Percentiles rank a stretch among this genome's conserved stretches.
These are phyloP conservation scores for Eimeria brunetti DNA, from an alignment of 169 alveolate genomes.

Conservation along the genomic window DNA sequence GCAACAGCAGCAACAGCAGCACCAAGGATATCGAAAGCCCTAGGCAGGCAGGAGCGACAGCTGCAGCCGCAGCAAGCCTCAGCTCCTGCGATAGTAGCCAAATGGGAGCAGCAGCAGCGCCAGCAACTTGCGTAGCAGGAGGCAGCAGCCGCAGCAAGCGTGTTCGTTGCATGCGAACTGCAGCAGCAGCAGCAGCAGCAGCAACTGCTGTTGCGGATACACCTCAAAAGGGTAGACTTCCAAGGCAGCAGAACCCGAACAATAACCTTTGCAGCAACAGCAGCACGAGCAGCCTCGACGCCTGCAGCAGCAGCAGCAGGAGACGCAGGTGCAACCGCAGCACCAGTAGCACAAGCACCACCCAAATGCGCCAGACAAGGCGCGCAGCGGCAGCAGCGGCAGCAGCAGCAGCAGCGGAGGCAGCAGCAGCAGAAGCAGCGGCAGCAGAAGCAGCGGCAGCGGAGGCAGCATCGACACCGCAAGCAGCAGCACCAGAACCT, in stretches of 20 bases:
- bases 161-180: neutral
- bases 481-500: slow-evolving; percentile 11
- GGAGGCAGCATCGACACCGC: neutral
- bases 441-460: slow-evolving; percentile 13
- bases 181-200: slow-evolving; percentile 21
- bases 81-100: neutral
- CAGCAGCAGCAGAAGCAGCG: neutral
- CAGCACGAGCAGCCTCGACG: slow-evolving; percentile 20
- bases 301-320: slow-evolving; percentile 52
- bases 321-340: neutral
- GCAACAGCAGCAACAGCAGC: slow-evolving; percentile 27
- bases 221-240: slow-evolving; percentile 5
- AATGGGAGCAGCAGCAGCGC: neutral
- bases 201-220: slow-evolving; percentile 34
- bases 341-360: slow-evolving; percentile 26
- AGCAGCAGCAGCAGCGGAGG: slow-evolving; percentile 2
- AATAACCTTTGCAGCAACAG: neutral
- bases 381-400: slow-evolving; percentile 58
- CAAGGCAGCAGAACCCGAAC: neutral
- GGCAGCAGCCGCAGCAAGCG: slow-evolving; percentile 59
- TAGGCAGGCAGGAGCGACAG: neutral
- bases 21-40: neutral
- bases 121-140: neutral
- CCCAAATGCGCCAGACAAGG: neutral
- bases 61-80: neutral